Evolutionary conservation across 805 yeast genomes (phyloP).

Genomic region (Ogataea ganodermae): DNA sequence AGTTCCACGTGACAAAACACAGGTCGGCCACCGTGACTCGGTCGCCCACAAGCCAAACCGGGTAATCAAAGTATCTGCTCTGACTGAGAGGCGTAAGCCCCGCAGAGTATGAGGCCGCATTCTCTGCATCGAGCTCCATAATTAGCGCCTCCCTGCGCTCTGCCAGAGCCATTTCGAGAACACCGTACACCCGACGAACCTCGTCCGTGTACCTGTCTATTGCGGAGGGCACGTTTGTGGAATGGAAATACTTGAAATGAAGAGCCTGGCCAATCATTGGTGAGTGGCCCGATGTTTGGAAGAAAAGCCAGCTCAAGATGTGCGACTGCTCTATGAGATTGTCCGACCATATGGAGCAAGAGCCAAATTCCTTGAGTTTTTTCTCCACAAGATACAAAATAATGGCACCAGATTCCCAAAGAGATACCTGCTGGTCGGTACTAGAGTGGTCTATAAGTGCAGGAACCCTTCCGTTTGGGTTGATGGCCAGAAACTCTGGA

Average conservation of each 20-base stretch:
- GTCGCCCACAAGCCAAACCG: conserved; percentile 95
- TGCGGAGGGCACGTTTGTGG: conserved; percentile 82
- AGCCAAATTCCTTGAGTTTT: conserved; percentile 60
- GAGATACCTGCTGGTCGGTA: conserved; percentile 61
- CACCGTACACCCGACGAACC: conserved; percentile 91
- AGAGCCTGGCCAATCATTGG: conserved; percentile 99
- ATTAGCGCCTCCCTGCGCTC: conserved; percentile 88
- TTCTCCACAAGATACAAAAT: conserved; percentile 78
- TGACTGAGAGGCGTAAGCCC: conserved; percentile 88
- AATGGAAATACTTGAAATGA: conserved; percentile 89
- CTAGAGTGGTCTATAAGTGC: conserved; percentile 87
- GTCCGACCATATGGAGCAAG: conserved; percentile 78
- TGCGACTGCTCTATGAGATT: conserved; percentile 79
- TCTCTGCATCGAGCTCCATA: conserved; percentile 85
- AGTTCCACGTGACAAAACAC: conserved; percentile 95
- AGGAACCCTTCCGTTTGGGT: conserved; percentile 95
- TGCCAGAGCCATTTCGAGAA: conserved; percentile 91
- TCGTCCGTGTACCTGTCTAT: conserved; percentile 90
- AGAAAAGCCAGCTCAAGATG: conserved; percentile 85
- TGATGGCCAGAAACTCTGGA: conserved; percentile 89
- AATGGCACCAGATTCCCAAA: conserved; percentile 97
- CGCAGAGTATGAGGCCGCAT: conserved; percentile 82
- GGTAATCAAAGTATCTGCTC: conserved; percentile 85
- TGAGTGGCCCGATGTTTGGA: conserved; percentile 96
- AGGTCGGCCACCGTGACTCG: conserved; percentile 82